Base-by-base conservation (phyloP, 768 basidiomycete species). In the Lentinula lateritia region DNA sequence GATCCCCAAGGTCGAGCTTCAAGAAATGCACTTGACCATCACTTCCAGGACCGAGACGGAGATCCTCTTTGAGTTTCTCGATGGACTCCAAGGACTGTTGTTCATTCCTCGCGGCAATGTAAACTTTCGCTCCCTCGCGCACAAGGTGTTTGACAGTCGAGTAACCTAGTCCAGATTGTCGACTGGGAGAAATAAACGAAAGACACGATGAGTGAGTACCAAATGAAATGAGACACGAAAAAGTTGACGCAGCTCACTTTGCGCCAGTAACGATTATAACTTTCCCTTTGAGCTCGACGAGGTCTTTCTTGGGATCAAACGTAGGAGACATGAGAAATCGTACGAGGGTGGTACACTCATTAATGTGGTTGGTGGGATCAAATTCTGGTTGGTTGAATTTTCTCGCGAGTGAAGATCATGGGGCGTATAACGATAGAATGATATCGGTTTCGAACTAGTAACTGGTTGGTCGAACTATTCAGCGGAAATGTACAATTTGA, bases 91-190 rank as follows among this genome's bases (percentile, higher is more conserved):
- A 66, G 13, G 76, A 79, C 50, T 69, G 73, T 13, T 46, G 58
- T 56, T 71, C 70, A 62, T 66, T 75, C 15, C 80, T 72, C 2
- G 76, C 75, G 0, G 70, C 74, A 66, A 82, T 70, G 63, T 80
- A 79, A 6, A 81, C 75, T 59, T 76, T 80, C 5, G 80, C 80
- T 12, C 80, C 78, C 18, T 69, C 68, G 5, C 68, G 66, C 2
- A 71, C 76, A 18, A 82, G 75, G 50, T 74, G 73, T 42, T 72
- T 71, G 38, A 75, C 72, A 1, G 75, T 78, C 1, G 71, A 69
- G 54, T 73, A 74, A 0, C 81, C 81, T 5, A 80, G 69, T 1
- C 80, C 77, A 1, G 71, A 58, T 1, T 41, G 18, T 34, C 41
- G 35, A n/a, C 58, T 59, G 38, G 34, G 10, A 15, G 15, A 7